These are phyloP conservation scores for Berkeleyomyces basicola DNA, from an alignment of 2,329 filamentous ascomycete genomes.

Conservation along the genomic window DNA sequence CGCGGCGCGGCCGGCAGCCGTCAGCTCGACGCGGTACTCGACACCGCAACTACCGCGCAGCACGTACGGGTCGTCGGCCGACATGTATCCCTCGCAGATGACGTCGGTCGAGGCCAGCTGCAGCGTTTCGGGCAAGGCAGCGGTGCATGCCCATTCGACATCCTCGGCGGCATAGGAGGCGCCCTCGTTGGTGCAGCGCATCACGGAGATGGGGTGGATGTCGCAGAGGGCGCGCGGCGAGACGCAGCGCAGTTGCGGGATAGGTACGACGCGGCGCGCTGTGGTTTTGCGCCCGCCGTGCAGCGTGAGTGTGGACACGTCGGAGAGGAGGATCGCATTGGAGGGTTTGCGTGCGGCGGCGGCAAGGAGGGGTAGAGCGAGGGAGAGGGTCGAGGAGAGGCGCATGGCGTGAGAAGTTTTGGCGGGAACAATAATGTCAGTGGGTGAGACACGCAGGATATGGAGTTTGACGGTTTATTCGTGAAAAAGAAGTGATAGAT, in stretches of 20 bases:
- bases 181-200: conserved; percentile 83
- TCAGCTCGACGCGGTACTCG: conserved; percentile 69
- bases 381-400: not conserved
- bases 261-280: conserved; percentile 56
- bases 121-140: conserved; percentile 41
- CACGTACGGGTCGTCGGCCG: conserved; percentile 65
- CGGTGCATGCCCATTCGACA: conserved; percentile 78
- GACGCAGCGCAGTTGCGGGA: conserved; percentile 66
- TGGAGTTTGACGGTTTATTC: not conserved
- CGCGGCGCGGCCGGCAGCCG: conserved; percentile 53
- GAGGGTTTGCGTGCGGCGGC: not conserved
- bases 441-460: not conserved
- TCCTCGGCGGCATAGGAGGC: conserved; percentile 63
- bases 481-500: not conserved
- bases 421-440: not conserved
- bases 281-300: conserved; percentile 49
- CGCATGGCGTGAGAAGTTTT: not conserved
- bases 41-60: conserved; percentile 85
- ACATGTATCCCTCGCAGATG: conserved; percentile 74
- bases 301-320: conserved; percentile 64
- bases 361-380: not conserved
- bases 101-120: conserved; percentile 76
- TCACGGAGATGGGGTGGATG: conserved; percentile 46
- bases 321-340: conserved; percentile 39
- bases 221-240: conserved; percentile 47